phyloP scores from a whole-genome alignment of 352 stramenopile species.

The Globisporangium camurandrum region DNA sequence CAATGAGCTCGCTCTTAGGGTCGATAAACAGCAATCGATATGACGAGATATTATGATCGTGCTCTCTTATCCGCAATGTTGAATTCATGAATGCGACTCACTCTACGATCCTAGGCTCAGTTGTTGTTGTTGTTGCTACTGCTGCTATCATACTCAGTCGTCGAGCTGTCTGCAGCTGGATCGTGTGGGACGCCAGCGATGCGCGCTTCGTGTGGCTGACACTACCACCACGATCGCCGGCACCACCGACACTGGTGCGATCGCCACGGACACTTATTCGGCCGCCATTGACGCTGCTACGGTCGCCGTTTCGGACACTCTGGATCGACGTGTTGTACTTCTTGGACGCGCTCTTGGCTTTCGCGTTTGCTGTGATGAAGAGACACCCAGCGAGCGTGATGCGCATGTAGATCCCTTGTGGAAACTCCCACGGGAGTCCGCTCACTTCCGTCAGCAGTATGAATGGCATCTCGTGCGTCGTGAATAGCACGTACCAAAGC shows the following conservation, averaged over 20 bases:
- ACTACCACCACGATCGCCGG: neutral
- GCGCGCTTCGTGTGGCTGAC: no score
- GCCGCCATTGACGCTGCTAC: neutral
- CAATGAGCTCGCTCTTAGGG: no score
- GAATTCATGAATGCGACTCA: neutral
- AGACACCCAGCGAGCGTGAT: constrained; percentile 26
- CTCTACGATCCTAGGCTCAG: neutral
- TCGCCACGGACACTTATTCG: neutral
- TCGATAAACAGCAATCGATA: no score
- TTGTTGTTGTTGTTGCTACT: neutral
- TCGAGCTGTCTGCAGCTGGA: constrained; percentile 4
- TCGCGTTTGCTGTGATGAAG: constrained; percentile 13
- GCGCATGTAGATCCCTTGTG: constrained; percentile 31
- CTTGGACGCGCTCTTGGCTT: constrained; percentile 1
- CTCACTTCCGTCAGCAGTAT: constrained; percentile 7
- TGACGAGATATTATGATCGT: neutral
- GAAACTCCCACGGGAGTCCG: constrained; percentile 28
- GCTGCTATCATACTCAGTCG: neutral
- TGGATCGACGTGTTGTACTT: constrained; percentile 3
- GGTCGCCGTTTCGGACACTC: neutral
- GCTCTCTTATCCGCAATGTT: neutral
- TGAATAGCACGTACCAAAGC: constrained; percentile 20
- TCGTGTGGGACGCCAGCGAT: constrained; percentile 9
- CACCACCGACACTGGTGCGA: neutral
- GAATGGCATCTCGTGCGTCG: constrained; percentile 35